A percentile compares a stretch with the other conserved stretches of the same genome.
These are phyloP conservation scores for Penicillium atrosanguineum DNA, from an alignment of 495 filamentous ascomycete genomes.

Conservation along the genomic window DNA sequence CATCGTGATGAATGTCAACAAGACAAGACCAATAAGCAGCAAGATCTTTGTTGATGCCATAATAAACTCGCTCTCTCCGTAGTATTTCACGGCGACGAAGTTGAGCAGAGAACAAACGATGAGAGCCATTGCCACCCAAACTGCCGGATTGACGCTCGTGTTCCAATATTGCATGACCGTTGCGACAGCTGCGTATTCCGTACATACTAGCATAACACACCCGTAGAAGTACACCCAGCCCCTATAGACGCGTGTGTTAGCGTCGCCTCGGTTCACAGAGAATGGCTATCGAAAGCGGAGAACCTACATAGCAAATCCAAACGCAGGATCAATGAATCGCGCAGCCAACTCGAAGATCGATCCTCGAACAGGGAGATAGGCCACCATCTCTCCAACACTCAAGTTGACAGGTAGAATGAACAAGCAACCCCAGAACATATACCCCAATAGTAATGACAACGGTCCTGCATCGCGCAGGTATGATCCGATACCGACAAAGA, in stretches of 20 bases:
- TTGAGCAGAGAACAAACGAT: constrained; percentile 63
- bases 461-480: constrained; percentile 67
- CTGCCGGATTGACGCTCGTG: constrained; percentile 44
- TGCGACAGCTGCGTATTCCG: constrained; percentile 67
- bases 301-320: constrained; percentile 64
- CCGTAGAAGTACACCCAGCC: constrained; percentile 40
- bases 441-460: constrained; percentile 64
- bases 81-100: constrained; percentile 64
- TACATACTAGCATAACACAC: constrained; percentile 50
- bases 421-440: constrained; percentile 40
- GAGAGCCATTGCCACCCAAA: constrained; percentile 72
- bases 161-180: constrained; percentile 73
- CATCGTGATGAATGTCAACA: constrained; percentile 67
- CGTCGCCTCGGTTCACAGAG: neutral
- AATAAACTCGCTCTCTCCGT: constrained; percentile 72
- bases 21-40: constrained; percentile 66
- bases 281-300: neutral
- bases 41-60: constrained; percentile 74
- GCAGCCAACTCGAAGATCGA: constrained; percentile 70
- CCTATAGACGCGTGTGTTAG: constrained; percentile 24
- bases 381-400: constrained; percentile 61
- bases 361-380: constrained; percentile 69
- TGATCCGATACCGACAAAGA: constrained; percentile 71
- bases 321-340: constrained; percentile 64
- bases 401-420: constrained; percentile 37